Evolutionary conservation across 441 rosid genomes (phyloP).

Genomic region (Isatis lusitanica): DNA sequence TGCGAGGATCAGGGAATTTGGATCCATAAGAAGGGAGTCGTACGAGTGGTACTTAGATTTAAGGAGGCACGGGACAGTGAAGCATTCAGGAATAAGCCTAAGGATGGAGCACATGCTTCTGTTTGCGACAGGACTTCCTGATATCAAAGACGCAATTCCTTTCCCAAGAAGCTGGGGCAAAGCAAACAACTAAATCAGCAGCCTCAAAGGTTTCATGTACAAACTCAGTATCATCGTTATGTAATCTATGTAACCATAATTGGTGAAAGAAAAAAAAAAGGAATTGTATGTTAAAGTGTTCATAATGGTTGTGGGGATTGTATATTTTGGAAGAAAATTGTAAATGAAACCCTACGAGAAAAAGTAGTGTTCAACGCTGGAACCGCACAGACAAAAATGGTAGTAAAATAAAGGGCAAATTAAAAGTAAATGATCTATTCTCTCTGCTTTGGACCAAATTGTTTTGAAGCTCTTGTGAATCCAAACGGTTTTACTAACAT

Average conservation of each 20-base stretch:
- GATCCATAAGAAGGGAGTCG: conserved; percentile 48
- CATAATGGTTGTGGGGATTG: not conserved
- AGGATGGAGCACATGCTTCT: conserved; percentile 73
- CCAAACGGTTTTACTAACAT: too few relatives aligned
- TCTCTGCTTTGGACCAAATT: too few relatives aligned
- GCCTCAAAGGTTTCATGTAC: not conserved
- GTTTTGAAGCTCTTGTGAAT: too few relatives aligned
- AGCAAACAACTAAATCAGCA: conserved; percentile 41
- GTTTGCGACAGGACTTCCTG: conserved; percentile 65
- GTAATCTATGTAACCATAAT: conserved; percentile 14
- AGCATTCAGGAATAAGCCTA: conserved; percentile 75
- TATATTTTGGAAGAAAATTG: not conserved
- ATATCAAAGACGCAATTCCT: conserved; percentile 79
- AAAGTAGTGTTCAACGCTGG: too few relatives aligned
- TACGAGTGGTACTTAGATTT: conserved; percentile 87
- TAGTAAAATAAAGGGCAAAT: too few relatives aligned
- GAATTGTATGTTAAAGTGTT: not conserved
- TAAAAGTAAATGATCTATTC: too few relatives aligned
- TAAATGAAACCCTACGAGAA: not conserved
- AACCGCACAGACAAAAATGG: too few relatives aligned
- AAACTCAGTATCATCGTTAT: not conserved
- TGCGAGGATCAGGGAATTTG: conserved; percentile 59
- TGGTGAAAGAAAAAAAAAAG: not conserved
- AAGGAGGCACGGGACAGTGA: conserved; percentile 78
- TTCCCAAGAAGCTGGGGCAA: conserved; percentile 67